phyloP scores from a whole-genome alignment of 2,329 filamentous ascomycete species.

The Aspergillus tubingensis region DNA sequence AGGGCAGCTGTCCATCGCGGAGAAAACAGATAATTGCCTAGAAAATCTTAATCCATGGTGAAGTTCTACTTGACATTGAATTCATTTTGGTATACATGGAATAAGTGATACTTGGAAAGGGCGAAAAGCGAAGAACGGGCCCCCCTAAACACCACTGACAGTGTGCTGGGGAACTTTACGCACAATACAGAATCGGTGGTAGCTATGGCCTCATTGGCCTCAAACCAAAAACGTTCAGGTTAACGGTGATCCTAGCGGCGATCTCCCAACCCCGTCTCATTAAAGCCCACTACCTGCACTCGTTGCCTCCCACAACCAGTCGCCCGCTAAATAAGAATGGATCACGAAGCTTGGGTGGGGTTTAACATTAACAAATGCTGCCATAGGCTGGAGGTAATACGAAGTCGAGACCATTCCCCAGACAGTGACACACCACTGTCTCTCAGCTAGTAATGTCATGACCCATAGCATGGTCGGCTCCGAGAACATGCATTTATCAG shows the following conservation, averaged over 20 bases:
- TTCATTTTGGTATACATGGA: too few relatives aligned
- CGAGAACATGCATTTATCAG: not conserved
- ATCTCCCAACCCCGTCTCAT: slow-evolving; percentile 26
- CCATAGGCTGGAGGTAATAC: slow-evolving; percentile 19
- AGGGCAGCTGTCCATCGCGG: too few relatives aligned
- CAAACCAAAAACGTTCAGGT: slow-evolving; percentile 16
- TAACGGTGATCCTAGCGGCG: slow-evolving; percentile 35
- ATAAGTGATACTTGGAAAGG: too few relatives aligned
- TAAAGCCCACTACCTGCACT: slow-evolving; percentile 16
- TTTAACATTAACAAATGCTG: slow-evolving; percentile 1
- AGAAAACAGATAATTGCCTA: too few relatives aligned
- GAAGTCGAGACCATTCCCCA: slow-evolving; percentile 19
- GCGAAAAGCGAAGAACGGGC: too few relatives aligned
- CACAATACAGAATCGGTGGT: not conserved
- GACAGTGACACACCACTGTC: not conserved
- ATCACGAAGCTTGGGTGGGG: slow-evolving; percentile 30
- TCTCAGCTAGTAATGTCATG: slow-evolving; percentile 4
- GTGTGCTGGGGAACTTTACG: not conserved
- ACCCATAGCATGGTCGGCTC: slow-evolving; percentile 3
- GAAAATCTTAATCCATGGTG: too few relatives aligned
- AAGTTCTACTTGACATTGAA: too few relatives aligned
- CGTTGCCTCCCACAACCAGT: slow-evolving; percentile 11
- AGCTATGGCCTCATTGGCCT: slow-evolving; percentile 10
- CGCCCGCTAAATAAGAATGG: slow-evolving; percentile 13
- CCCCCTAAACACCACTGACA: too few relatives aligned